Conservation (phyloP, 768 basidiomycete genomes). For the Auriculariales sp. region DNA sequence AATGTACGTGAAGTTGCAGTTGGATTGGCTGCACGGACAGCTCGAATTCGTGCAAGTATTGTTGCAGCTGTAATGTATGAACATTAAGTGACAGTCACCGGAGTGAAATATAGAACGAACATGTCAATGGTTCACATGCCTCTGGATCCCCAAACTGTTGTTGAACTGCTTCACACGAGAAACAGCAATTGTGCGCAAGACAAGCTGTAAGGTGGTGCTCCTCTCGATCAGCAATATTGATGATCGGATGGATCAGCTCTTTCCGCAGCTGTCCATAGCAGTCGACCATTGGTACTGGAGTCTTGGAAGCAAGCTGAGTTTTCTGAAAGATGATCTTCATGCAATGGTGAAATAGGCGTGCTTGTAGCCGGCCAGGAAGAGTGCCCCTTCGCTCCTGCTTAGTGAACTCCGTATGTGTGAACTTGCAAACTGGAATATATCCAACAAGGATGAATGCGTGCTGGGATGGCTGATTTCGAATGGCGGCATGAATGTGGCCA, state of each 20-base stretch:
- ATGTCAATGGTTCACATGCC: no score
- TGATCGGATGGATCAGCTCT: not conserved
- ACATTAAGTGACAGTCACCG: not conserved
- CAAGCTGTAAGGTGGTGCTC: constrained; percentile 1
- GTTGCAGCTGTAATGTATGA: not conserved
- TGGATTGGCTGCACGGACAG: not conserved
- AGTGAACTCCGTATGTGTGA: not conserved
- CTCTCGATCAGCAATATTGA: constrained; percentile 2
- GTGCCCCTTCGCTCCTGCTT: not conserved
- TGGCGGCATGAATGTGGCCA: not conserved
- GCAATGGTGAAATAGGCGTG: not conserved
- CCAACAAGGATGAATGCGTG: not conserved
- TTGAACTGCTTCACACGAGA: not conserved
- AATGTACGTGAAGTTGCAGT: not conserved
- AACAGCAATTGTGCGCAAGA: not conserved
- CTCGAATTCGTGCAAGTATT: not conserved
- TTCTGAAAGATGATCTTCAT: not conserved
- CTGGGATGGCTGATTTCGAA: not conserved
- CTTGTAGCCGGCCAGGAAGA: not conserved
- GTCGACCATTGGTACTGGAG: not conserved
- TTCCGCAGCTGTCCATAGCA: not conserved
- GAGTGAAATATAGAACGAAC: no score
- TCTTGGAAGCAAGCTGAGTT: not conserved
- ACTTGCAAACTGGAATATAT: not conserved
- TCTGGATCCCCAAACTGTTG: not conserved